Percentiles rank a stretch among this genome's conserved stretches.
Evolutionary conservation across 2,329 filamentous ascomycete genomes (phyloP).

Genomic region (Botrytis paeoniae): DNA sequence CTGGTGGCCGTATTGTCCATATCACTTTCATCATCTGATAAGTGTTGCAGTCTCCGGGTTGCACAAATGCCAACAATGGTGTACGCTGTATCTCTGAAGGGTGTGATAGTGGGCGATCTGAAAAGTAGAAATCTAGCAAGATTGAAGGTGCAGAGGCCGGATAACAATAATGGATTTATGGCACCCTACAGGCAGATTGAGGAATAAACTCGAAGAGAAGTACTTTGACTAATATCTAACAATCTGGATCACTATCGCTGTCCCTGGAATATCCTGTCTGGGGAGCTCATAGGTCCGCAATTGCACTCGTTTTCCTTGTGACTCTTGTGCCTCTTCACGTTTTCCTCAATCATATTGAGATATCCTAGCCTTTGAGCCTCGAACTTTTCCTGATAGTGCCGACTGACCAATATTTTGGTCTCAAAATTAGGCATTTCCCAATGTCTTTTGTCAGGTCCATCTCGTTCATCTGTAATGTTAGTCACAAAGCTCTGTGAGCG

Average conservation of each 20-base stretch:
- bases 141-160: not conserved
- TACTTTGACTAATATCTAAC: not conserved
- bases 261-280: not conserved
- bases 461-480: not conserved
- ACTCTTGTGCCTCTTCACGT: not conserved
- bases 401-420: not conserved
- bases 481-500: not conserved
- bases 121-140: not conserved
- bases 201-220: not conserved
- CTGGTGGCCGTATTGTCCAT: not conserved
- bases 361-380: not conserved
- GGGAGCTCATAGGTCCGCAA: not conserved
- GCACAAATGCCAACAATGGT: too few species aligned
- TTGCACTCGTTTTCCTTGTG: not conserved
- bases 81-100: too few species aligned
- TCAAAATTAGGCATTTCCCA: not conserved
- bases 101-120: not conserved
- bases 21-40: not conserved
- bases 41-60: not conserved
- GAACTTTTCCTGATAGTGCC: not conserved
- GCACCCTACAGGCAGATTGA: not conserved
- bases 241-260: not conserved
- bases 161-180: not conserved
- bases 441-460: not conserved
- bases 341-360: not conserved